A percentile compares a stretch with the other conserved stretches of the same genome.
Evolutionary conservation across 192 early-diverging fungal species (phyloP).

Genomic region (Dissophora ornata): DNA sequence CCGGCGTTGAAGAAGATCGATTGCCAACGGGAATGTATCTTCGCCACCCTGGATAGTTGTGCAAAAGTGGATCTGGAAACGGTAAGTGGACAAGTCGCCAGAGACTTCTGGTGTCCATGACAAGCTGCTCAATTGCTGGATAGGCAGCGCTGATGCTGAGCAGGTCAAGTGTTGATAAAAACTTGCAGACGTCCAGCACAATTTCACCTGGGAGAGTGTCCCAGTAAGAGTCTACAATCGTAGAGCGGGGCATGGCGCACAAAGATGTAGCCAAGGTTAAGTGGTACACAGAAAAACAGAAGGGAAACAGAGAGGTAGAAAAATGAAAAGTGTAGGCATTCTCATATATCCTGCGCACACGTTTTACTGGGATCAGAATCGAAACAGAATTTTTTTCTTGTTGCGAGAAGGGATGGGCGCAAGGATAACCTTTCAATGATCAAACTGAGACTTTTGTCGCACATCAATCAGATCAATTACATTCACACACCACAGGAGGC

Average conservation of each 20-base stretch:
- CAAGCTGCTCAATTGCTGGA: constrained; percentile 14
- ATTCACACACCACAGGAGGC: no score
- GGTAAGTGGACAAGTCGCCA: constrained; percentile 28
- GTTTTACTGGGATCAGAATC: background rate
- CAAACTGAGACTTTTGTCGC: no score
- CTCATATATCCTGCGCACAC: background rate
- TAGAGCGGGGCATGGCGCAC: background rate
- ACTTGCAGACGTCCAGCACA: constrained; percentile 14
- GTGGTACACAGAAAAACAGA: no score
- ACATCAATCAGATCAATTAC: no score
- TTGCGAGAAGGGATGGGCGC: no score
- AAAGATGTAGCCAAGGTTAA: no score
- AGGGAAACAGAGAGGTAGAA: no score
- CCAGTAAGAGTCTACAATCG: constrained; percentile 10
- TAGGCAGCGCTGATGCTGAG: constrained; percentile 32
- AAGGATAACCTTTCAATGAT: no score
- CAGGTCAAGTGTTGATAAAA: constrained; percentile 23
- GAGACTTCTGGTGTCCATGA: constrained; percentile 3
- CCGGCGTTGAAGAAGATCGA: no score
- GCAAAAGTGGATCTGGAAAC: constrained; percentile 26
- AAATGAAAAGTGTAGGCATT: no score
- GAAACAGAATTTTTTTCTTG: constrained; percentile 3
- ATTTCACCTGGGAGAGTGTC: constrained; percentile 25
- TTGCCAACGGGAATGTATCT: background rate
- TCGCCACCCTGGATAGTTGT: constrained; percentile 38